phyloP scores from a whole-genome alignment of 2,329 filamentous ascomycete species.

The Aureobasidium pullulans region DNA sequence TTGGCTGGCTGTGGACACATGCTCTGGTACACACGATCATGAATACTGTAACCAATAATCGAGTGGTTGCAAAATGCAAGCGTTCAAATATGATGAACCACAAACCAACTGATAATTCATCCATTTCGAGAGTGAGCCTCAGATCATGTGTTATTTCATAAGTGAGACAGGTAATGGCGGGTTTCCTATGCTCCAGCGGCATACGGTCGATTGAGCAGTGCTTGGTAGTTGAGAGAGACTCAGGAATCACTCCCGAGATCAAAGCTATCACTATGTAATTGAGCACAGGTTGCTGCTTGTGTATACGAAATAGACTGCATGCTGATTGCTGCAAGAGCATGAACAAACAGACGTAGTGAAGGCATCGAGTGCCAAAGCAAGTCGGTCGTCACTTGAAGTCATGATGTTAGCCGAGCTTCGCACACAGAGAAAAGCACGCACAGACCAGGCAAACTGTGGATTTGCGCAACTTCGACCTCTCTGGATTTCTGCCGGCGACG shows the following conservation, averaged over 20 bases:
- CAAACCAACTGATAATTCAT: too few relatives aligned
- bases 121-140: too few relatives aligned
- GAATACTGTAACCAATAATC: constrained; percentile 1
- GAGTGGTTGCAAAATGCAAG: not conserved
- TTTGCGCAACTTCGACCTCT: not conserved
- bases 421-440: constrained; percentile 1
- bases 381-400: not conserved
- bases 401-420: constrained; percentile 3
- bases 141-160: too few relatives aligned
- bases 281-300: too few relatives aligned
- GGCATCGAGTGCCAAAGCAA: too few relatives aligned
- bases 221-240: too few relatives aligned
- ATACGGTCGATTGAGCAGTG: too few relatives aligned
- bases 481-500: not conserved
- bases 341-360: too few relatives aligned
- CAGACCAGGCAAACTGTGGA: not conserved
- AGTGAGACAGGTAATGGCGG: not conserved
- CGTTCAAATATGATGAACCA: not conserved
- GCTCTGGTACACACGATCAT: not conserved
- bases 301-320: too few relatives aligned
- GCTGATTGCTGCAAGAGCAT: too few relatives aligned
- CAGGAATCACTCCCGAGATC: too few relatives aligned
- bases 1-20: not conserved
- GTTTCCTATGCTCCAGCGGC: not conserved
- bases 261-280: too few relatives aligned